Evolutionary conservation across 2,329 filamentous ascomycete species (phyloP).

Genomic region (Coniochaeta pulveracea): DNA sequence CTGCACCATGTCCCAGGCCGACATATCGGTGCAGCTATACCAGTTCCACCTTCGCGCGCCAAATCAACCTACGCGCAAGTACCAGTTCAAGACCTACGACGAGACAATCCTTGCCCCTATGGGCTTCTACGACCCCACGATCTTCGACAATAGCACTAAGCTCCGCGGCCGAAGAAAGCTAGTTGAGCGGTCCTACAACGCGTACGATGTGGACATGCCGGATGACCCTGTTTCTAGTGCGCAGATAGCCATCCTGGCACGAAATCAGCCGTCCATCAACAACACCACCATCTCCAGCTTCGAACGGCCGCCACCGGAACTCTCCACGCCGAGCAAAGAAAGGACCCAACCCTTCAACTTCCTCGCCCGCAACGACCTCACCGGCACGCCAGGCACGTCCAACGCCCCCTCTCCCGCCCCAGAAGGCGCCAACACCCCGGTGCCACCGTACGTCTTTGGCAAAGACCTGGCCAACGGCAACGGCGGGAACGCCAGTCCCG

Average conservation of each 20-base stretch:
- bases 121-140: constrained; percentile 82
- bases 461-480: constrained; percentile 27
- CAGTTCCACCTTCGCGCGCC: constrained; percentile 86
- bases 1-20: constrained; percentile 82
- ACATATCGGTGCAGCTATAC: constrained; percentile 78
- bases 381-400: constrained; percentile 72
- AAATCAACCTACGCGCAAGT: constrained; percentile 83
- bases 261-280: constrained; percentile 47
- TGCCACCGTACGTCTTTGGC: constrained; percentile 45
- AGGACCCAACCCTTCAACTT: constrained; percentile 57
- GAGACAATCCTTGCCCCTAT: constrained; percentile 90
- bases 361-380: constrained; percentile 60
- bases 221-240: constrained; percentile 84
- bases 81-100: constrained; percentile 93
- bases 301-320: constrained; percentile 23
- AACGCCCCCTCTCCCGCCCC: constrained; percentile 80
- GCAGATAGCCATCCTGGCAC: constrained; percentile 56
- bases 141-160: constrained; percentile 78
- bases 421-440: constrained; percentile 61
- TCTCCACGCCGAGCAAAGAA: constrained; percentile 51
- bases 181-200: constrained; percentile 79
- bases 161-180: constrained; percentile 68
- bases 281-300: constrained; percentile 31
- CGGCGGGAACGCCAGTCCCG: constrained; percentile 36
- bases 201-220: constrained; percentile 77